A percentile compares a stretch with the other conserved stretches of the same genome.
Conservation (phyloP, 2,329 filamentous ascomycete genomes). For the Didymosphaeria variabile region DNA sequence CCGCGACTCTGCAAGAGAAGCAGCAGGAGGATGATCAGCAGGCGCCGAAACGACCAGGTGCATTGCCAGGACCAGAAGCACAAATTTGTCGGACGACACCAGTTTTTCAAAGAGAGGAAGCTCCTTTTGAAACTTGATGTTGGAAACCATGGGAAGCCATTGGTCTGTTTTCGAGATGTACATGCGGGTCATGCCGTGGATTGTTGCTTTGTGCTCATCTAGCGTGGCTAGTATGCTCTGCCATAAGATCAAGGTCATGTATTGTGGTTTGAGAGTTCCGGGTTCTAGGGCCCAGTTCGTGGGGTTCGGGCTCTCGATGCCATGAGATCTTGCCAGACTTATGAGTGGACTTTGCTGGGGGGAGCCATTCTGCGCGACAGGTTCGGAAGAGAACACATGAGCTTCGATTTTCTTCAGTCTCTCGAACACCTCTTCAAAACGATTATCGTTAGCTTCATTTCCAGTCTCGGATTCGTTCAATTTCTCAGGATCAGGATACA, state of each 20-base stretch:
- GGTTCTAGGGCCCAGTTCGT: conserved; percentile 19
- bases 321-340: not conserved
- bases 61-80: conserved; percentile 24
- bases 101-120: conserved; percentile 7
- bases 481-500: conserved; percentile 19
- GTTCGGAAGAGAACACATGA: conserved; percentile 18
- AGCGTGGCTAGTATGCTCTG: conserved; percentile 20
- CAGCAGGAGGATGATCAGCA: conserved; percentile 17
- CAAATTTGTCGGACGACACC: conserved; percentile 12
- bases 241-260: conserved; percentile 17
- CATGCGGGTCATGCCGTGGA: conserved; percentile 8
- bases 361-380: not conserved
- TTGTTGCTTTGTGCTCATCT: conserved; percentile 19
- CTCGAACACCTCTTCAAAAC: conserved; percentile 28
- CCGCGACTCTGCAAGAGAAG: conserved; percentile 14
- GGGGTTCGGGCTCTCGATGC: conserved; percentile 3
- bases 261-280: conserved; percentile 12
- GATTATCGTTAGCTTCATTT: conserved; percentile 13
- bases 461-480: not conserved
- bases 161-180: conserved; percentile 20
- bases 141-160: conserved; percentile 28
- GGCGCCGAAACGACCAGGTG: conserved; percentile 22
- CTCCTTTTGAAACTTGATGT: conserved; percentile 14
- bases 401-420: conserved; percentile 26
- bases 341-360: not conserved